Evolutionary conservation across 2,329 filamentous ascomycete genomes (phyloP).

Genomic region (Arachnomyces sp.): DNA sequence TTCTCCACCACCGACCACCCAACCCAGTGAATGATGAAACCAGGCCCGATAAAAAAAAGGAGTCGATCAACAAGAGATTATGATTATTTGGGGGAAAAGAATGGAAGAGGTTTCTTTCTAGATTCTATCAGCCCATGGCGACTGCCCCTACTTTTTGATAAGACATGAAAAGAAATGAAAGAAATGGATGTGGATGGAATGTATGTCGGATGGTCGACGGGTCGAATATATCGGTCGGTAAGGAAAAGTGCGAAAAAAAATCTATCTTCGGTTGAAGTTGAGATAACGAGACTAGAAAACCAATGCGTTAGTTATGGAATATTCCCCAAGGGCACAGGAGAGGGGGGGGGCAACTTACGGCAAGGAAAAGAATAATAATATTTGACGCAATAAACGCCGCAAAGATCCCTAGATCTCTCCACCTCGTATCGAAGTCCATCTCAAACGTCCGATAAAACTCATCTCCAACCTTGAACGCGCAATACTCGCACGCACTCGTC

Average conservation of each 20-base stretch:
- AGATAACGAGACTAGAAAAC: conserved; percentile 32
- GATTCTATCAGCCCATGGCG: too few species aligned
- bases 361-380: conserved; percentile 55
- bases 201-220: too few species aligned
- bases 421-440: conserved; percentile 60
- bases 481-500: conserved; percentile 66
- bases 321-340: conserved; percentile 1
- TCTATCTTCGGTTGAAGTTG: conserved; percentile 39
- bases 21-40: too few species aligned
- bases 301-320: conserved; percentile 7
- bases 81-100: too few species aligned
- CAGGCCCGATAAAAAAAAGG: too few species aligned
- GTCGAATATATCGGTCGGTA: too few species aligned
- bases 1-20: too few species aligned
- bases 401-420: conserved; percentile 77
- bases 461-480: conserved; percentile 70
- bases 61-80: too few species aligned
- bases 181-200: too few species aligned
- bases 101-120: too few species aligned
- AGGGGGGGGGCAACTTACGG: conserved; percentile 33
- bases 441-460: conserved; percentile 65
- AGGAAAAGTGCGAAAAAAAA: background rate
- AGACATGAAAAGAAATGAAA: too few species aligned
- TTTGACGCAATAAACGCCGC: conserved; percentile 70
- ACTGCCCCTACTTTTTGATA: too few species aligned